These are phyloP conservation scores for Tremella fuciformis DNA, from an alignment of 768 basidiomycete species.

Conservation along the genomic window DNA sequence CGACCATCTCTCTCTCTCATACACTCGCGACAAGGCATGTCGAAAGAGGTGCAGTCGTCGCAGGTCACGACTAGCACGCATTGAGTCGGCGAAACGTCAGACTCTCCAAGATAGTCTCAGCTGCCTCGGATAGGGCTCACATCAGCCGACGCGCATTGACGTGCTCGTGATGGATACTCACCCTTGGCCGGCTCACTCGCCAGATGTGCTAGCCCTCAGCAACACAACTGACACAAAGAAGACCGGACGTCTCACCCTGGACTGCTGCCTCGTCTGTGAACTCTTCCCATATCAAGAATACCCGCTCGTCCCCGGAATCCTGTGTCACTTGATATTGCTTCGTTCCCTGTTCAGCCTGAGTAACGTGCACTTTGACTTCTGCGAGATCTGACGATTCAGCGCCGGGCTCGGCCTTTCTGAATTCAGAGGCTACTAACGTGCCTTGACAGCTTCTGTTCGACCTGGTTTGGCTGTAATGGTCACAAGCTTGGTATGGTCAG, in stretches of 20 bases:
- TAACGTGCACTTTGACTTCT: neutral
- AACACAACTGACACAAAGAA: neutral
- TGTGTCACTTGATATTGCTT: conserved; percentile 1
- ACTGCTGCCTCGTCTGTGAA: neutral
- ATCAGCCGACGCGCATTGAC: neutral
- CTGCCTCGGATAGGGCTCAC: neutral
- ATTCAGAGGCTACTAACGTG: neutral
- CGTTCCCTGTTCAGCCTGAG: neutral
- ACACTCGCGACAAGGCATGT: too few relatives aligned
- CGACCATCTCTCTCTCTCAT: too few relatives aligned
- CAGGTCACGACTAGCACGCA: too few relatives aligned
- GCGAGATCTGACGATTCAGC: neutral
- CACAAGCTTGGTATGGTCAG: neutral
- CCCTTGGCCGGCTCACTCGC: too few relatives aligned
- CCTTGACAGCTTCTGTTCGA: neutral
- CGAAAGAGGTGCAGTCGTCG: too few relatives aligned
- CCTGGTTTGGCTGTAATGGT: neutral
- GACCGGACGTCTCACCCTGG: neutral
- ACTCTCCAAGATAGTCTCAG: neutral
- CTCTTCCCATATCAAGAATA: neutral
- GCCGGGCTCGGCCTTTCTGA: neutral
- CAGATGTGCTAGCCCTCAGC: too few relatives aligned
- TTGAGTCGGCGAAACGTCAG: neutral
- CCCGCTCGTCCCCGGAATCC: neutral
- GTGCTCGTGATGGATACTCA: too few relatives aligned